Evolutionary conservation across 345 rosid genomes (phyloP), one percentile per base, ranked within the genome.

Genomic region (Corchorus olitorius): DNA sequence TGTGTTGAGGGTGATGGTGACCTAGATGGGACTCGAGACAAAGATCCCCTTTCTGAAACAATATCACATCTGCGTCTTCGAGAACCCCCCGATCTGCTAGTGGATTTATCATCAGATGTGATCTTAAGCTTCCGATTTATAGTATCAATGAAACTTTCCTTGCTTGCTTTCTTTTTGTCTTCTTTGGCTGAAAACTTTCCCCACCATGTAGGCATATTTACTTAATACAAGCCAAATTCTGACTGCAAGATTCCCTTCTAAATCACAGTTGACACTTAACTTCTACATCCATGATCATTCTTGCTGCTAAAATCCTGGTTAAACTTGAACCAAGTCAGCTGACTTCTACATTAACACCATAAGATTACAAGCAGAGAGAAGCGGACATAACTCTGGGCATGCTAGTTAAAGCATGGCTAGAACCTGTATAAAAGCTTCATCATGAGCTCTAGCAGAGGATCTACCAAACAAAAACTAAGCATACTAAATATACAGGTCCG

Each of bases 191-290:
- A 89, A 64, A 87, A 76, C 82, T 87, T 91, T 59, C 86, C 89
- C 94, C 97, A 93, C 97, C 95, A 86, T 22, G 89, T 70, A 89
- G 77, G 88, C 91, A 88, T 88, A 78, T 78, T 83, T 78, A 63
- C 45, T 39, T 52, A 55, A 48, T 19, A 73, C 13, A 8, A 22
- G 76, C 43, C 61, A 76, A 75, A 73, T 60, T 74, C 80, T 66
- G 81, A 75, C 76, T 55, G 20, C 41, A 70, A 78, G 63, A 78
- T 62, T 65, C 53, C 39, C 63, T 53, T 55, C 72, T 52, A 54
- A 65, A 45, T 80, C 73, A 70, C 37, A 80, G 61, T 72, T 70
- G 74, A 70, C 37, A 50, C 80, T 74, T 60, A 62, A 56, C 67
- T 73, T 66, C 58, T 56, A 49, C 83, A 79, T 81, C 75, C 75